Percentiles rank a stretch among this genome's conserved stretches.
phyloP scores from a whole-genome alignment of 2,329 filamentous ascomycete genomes.

The Drechmeria coniospora region DNA sequence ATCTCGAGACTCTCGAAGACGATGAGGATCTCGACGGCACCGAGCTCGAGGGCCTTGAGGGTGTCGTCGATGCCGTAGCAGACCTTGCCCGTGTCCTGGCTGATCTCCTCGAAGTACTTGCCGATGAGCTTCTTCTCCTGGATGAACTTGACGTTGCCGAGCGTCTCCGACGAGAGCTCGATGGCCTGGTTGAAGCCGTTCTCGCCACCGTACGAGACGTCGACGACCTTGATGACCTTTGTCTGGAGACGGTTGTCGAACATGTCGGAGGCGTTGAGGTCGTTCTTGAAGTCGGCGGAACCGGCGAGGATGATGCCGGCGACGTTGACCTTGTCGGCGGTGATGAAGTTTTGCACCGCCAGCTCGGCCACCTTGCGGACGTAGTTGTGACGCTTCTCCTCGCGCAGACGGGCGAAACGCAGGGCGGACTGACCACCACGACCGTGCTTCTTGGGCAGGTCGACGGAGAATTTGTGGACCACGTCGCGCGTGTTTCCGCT shows the following conservation, averaged over 20 bases:
- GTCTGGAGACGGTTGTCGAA: slow-evolving; percentile 81
- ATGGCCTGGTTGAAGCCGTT: slow-evolving; percentile 99
- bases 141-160: slow-evolving; percentile 99
- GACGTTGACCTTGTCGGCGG: slow-evolving; percentile 95
- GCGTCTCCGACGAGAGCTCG: slow-evolving; percentile 82
- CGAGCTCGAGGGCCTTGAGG: slow-evolving; percentile 87
- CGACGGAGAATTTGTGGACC: slow-evolving; percentile 95
- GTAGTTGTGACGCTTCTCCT: slow-evolving; percentile 99
- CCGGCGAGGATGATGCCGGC: slow-evolving; percentile 89
- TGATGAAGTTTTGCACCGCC: slow-evolving; percentile 98
- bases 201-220: slow-evolving; percentile 96
- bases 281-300: slow-evolving; percentile 99
- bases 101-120: slow-evolving; percentile 98
- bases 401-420: slow-evolving; percentile 97
- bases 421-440: slow-evolving; percentile 99
- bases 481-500: slow-evolving; percentile 96
- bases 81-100: slow-evolving; percentile 88
- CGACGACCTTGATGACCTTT: slow-evolving; percentile 99
- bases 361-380: slow-evolving; percentile 96
- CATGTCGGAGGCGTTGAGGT: slow-evolving; percentile 92
- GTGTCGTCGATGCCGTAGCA: slow-evolving; percentile 98
- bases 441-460: slow-evolving; percentile 98
- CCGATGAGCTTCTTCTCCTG: slow-evolving; percentile 99
- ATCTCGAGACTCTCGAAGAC: slow-evolving; percentile 96
- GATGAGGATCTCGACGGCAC: slow-evolving; percentile 86